Conservation (phyloP, 2,329 filamentous ascomycete species). For the Botrytis cinerea region DNA sequence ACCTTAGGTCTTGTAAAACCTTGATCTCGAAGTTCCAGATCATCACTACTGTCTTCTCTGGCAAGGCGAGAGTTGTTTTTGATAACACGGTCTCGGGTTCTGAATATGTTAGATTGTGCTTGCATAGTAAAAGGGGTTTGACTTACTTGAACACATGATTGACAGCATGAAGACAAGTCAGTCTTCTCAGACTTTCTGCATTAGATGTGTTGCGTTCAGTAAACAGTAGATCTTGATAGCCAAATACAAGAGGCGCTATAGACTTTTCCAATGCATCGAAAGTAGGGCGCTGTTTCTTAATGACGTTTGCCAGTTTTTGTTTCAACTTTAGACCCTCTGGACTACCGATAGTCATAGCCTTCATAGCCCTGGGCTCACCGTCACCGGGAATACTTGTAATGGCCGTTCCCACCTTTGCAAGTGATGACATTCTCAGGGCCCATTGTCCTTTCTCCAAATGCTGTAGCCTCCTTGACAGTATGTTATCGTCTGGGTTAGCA, state of each 20-base stretch:
- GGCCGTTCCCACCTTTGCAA: conserved; percentile 51
- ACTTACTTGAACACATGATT: conserved; percentile 87
- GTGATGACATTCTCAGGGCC: conserved; percentile 48
- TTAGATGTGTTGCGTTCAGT: conserved; percentile 71
- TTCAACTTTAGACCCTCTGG: conserved; percentile 64
- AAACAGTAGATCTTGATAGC: conserved; percentile 79
- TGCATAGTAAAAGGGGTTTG: background rate
- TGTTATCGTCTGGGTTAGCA: conserved; percentile 62
- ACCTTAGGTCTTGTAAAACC: conserved; percentile 95
- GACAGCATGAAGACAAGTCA: conserved; percentile 79
- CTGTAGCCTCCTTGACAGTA: conserved; percentile 56
- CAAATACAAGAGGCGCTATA: conserved; percentile 72
- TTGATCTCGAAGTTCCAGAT: conserved; percentile 82
- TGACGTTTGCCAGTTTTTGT: conserved; percentile 61
- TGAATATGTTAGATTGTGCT: conserved; percentile 40
- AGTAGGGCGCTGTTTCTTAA: conserved; percentile 53
- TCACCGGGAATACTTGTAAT: conserved; percentile 51
- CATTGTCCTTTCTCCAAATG: conserved; percentile 54
- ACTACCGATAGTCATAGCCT: conserved; percentile 35
- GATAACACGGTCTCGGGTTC: conserved; percentile 83
- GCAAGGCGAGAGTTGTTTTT: conserved; percentile 86
- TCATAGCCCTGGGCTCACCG: conserved; percentile 39
- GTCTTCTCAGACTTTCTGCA: conserved; percentile 65
- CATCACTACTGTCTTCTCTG: conserved; percentile 62
- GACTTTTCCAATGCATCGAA: conserved; percentile 65